Percentiles rank a stretch among this genome's conserved stretches.
Evolutionary conservation across 495 filamentous ascomycete species (phyloP).

Genomic region (Penicillium herquei): DNA sequence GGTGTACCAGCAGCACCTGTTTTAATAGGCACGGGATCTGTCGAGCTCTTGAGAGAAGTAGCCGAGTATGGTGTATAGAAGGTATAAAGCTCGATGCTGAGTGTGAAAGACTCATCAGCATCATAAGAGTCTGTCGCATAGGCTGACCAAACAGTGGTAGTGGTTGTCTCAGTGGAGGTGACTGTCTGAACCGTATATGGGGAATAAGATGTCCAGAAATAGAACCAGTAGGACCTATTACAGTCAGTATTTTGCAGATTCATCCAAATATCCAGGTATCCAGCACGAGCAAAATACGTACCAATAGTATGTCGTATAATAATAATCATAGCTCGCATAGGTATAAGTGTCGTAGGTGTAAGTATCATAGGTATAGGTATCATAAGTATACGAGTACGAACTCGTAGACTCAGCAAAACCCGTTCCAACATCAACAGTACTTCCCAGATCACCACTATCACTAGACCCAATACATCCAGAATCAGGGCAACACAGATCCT

Average conservation of each 20-base stretch:
- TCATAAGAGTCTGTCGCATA: conserved; percentile 12
- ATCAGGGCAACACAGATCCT: conserved; percentile 16
- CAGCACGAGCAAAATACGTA: not conserved
- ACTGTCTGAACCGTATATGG: conserved; percentile 20
- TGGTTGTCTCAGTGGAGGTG: conserved; percentile 20
- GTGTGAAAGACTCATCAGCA: conserved; percentile 8
- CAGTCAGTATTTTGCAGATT: not conserved
- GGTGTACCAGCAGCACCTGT: not conserved
- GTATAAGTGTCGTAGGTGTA: conserved; percentile 10
- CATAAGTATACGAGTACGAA: conserved; percentile 1
- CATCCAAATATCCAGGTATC: not conserved
- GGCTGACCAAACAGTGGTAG: conserved; percentile 17
- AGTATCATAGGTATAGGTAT: conserved; percentile 12
- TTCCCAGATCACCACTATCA: conserved; percentile 3
- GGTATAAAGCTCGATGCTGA: not conserved
- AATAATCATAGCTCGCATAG: conserved; percentile 13
- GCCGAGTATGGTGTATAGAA: conserved; percentile 15
- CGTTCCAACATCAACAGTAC: conserved; percentile 1
- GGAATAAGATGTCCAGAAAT: conserved; percentile 22
- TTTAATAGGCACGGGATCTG: conserved; percentile 7
- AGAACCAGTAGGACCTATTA: conserved; percentile 22
- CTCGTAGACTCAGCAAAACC: not conserved
- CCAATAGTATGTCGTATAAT: conserved; percentile 24
- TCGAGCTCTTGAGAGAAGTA: conserved; percentile 17
- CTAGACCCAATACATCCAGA: conserved; percentile 16